Evolutionary conservation across 805 yeast genomes (phyloP), one percentile per base, ranked within the genome.

Genomic region (Metschnikowia similis): DNA sequence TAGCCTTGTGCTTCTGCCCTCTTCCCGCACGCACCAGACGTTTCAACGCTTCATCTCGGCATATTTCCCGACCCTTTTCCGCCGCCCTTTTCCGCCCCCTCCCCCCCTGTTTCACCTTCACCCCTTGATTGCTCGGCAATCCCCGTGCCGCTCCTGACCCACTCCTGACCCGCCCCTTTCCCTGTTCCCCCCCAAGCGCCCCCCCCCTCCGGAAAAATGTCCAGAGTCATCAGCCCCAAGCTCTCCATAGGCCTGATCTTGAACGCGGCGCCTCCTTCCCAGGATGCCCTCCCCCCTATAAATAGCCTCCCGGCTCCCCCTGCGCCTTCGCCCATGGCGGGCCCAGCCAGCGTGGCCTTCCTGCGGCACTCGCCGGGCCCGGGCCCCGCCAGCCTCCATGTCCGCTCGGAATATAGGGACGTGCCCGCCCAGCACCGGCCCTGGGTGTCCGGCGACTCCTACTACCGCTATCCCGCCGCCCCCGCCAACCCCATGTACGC

Each of bases 211-310:
- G 5, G 21, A 5, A 21, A 21, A 36, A 43, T 43, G 46, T 35
- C 46, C 29, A 26, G 27, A 35, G 40, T 34, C 35, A 48, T 41
- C 35, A 46, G 52, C 34, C 51, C 51, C 34, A 50, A 37, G 41
- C 43, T 47, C 29, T 37, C 53, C 13, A 50, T 52, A 10, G 36
- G 51, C 34, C 51, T 52, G 55, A 47, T 52, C 10, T 42, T 52
- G 29, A 52, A 52, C 16, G 52, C 39, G 11, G 45, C 42, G 26
- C 45, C 45, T 9, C 32, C 39, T 28, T n/a, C 29, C 30, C 6
- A 10, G 21, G 35, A 26, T 27, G 26, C 34, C 14, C 34, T 40
- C 31, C 46, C 47, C 11, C 36, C 30, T 36, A 34, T 26, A 14
- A 29, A 36, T 10, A 8, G 17, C 17, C 36, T 31, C 28, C 13